Evolutionary conservation across 148 eudicot species (phyloP).

Genomic region (Heliamphora exappendiculata): DNA sequence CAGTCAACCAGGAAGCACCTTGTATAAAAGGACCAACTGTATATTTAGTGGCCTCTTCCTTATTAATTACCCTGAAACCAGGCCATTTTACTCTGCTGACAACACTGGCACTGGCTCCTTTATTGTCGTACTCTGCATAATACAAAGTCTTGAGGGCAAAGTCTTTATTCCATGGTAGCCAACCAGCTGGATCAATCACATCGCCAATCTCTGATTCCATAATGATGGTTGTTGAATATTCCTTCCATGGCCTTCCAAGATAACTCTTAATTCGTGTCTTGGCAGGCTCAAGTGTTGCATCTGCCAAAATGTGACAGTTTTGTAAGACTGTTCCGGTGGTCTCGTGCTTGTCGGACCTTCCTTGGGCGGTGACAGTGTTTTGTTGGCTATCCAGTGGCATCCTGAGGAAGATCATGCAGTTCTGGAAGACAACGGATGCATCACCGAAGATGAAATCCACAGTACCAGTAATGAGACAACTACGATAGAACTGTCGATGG

Average conservation of each 20-base stretch:
- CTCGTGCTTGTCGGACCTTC: conserved; percentile 38
- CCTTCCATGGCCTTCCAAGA: conserved; percentile 76
- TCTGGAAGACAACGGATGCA: conserved; percentile 58
- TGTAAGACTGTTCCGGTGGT: conserved; percentile 58
- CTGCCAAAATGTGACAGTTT: conserved; percentile 47
- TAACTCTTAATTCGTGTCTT: conserved; percentile 42
- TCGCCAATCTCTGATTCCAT: conserved; percentile 59
- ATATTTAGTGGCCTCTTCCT: conserved; percentile 42
- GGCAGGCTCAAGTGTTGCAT: conserved; percentile 28
- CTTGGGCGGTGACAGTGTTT: conserved; percentile 65
- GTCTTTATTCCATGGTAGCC: conserved; percentile 46
- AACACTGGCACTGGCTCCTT: conserved; percentile 46
- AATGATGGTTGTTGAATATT: conserved; percentile 55
- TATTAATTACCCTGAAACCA: conserved; percentile 45
- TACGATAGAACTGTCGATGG: conserved; percentile 57
- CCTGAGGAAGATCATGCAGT: conserved; percentile 41
- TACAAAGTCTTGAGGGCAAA: conserved; percentile 51
- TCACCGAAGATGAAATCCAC: conserved; percentile 73
- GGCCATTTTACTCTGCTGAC: conserved; percentile 58
- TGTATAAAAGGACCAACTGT: conserved; percentile 55
- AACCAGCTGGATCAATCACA: conserved; percentile 58
- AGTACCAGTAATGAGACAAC: conserved; percentile 61
- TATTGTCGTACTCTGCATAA: conserved; percentile 56
- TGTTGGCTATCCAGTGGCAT: conserved; percentile 53
- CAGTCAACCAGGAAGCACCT: conserved; percentile 39